phyloP scores from a whole-genome alignment of 768 basidiomycete genomes.

The Ramaria sp. region DNA sequence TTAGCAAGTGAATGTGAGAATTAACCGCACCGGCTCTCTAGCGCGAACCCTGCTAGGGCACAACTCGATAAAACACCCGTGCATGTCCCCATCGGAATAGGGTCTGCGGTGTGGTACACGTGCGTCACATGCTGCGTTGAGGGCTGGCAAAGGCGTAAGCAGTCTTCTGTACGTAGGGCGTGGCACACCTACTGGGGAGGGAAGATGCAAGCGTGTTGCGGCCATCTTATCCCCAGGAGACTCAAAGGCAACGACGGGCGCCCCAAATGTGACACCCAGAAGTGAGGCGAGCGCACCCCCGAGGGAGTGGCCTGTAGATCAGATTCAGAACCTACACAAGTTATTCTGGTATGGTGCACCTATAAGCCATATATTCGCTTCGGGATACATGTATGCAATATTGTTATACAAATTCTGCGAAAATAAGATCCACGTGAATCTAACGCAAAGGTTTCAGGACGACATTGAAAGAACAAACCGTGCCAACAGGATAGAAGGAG shows the following conservation, averaged over 20 bases:
- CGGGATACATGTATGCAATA: constrained; percentile 83
- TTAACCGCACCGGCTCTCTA: constrained; percentile 55
- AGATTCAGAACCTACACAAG: too few species aligned
- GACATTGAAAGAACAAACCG: constrained; percentile 37
- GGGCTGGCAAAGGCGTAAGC: constrained; percentile 31
- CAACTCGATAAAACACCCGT: constrained; percentile 75
- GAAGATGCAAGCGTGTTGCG: constrained; percentile 71
- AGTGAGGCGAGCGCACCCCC: constrained; percentile 68
- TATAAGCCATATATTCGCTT: constrained; percentile 80
- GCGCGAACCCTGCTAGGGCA: constrained; percentile 78
- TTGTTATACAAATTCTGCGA: constrained; percentile 88
- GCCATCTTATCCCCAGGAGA: constrained; percentile 82
- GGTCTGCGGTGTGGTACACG: constrained; percentile 90
- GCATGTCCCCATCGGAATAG: constrained; percentile 85
- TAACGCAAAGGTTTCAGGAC: neutral
- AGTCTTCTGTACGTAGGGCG: neutral
- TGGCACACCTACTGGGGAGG: constrained; percentile 53
- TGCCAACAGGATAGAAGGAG: constrained; percentile 85
- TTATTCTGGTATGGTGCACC: too few species aligned
- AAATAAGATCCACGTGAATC: neutral
- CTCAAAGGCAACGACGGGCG: constrained; percentile 81
- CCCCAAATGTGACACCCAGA: constrained; percentile 80
- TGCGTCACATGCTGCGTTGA: constrained; percentile 76
- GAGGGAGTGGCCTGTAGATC: constrained; percentile 21
- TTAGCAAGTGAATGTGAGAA: constrained; percentile 18